A percentile compares a stretch with the other conserved stretches of the same genome.
phyloP scores from a whole-genome alignment of 2,329 filamentous ascomycete species.

The Apiospora koreana region DNA sequence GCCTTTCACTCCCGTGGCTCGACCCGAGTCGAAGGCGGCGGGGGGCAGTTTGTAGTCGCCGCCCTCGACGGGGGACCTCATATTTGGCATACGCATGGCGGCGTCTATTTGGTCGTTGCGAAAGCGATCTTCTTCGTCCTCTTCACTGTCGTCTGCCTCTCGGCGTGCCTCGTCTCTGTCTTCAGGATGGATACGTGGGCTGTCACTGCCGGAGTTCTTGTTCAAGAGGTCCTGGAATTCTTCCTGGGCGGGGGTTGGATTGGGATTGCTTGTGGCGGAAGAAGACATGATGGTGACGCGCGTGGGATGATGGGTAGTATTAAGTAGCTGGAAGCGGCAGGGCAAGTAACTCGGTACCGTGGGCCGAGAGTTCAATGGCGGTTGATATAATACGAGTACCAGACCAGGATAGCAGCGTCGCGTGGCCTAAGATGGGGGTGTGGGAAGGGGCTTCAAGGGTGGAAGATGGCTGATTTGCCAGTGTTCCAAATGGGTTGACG shows the following conservation, averaged over 20 bases:
- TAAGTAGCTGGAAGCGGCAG: constrained; percentile 6
- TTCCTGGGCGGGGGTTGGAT: constrained; percentile 62
- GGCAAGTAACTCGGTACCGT: constrained; percentile 10
- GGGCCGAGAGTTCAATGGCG: background rate
- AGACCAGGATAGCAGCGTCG: constrained; percentile 1
- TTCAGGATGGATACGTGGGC: constrained; percentile 56
- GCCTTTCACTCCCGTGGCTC: constrained; percentile 80
- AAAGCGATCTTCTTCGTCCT: constrained; percentile 57
- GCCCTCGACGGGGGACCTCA: constrained; percentile 44
- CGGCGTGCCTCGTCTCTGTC: constrained; percentile 49
- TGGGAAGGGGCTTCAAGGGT: constrained; percentile 1
- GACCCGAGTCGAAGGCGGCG: constrained; percentile 64
- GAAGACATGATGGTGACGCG: constrained; percentile 44
- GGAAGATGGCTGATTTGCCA: constrained; percentile 7
- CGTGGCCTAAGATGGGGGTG: constrained; percentile 10
- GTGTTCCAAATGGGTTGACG: constrained; percentile 9
- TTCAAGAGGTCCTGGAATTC: constrained; percentile 66
- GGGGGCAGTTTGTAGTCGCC: constrained; percentile 61
- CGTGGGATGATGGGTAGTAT: constrained; percentile 22
- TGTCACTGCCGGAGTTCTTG: constrained; percentile 48
- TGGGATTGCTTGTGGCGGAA: constrained; percentile 29
- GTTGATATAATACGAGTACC: background rate
- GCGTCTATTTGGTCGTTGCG: constrained; percentile 59
- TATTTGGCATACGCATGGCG: constrained; percentile 65
- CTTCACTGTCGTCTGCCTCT: constrained; percentile 43